Conservation (phyloP, 345 rosid genomes). For the Syzygium aqueum region DNA sequence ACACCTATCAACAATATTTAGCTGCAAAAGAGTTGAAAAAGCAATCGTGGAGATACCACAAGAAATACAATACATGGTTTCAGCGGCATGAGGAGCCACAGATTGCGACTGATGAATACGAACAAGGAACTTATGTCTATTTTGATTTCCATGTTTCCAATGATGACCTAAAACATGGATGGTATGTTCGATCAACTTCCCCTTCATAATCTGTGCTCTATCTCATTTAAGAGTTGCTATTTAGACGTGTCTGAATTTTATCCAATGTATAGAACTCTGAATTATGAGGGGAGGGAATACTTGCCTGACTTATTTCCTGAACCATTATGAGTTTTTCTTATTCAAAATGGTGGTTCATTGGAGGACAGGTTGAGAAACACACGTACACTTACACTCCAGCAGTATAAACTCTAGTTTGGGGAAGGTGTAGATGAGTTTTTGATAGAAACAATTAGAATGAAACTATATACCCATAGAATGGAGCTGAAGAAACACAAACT, state of each 20-base stretch:
- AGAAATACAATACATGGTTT: slow-evolving; percentile 96
- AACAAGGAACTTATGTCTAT: slow-evolving; percentile 96
- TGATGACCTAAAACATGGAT: slow-evolving; percentile 85
- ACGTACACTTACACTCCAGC: neutral
- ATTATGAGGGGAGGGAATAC: neutral
- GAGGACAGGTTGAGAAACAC: neutral
- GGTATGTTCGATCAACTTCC: slow-evolving; percentile 31
- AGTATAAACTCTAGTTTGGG: neutral
- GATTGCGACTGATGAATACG: slow-evolving; percentile 94
- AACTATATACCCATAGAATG: neutral
- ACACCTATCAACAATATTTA: slow-evolving; percentile 84
- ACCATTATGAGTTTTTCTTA: neutral
- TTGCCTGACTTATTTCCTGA: neutral
- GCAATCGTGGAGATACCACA: slow-evolving; percentile 98
- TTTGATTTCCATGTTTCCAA: slow-evolving; percentile 87
- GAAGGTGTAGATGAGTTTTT: neutral
- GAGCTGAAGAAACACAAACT: neutral
- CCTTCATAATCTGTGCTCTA: neutral
- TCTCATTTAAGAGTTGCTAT: neutral
- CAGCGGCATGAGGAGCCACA: slow-evolving; percentile 96
- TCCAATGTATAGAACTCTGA: neutral
- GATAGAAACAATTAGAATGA: neutral
- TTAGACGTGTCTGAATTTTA: neutral
- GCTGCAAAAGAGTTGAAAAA: slow-evolving; percentile 98
- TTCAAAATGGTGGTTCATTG: neutral